Evolutionary conservation across 2,329 filamentous ascomycete species (phyloP), one percentile per base, ranked within the genome.

Genomic region (Fusarium odoratissimum): DNA sequence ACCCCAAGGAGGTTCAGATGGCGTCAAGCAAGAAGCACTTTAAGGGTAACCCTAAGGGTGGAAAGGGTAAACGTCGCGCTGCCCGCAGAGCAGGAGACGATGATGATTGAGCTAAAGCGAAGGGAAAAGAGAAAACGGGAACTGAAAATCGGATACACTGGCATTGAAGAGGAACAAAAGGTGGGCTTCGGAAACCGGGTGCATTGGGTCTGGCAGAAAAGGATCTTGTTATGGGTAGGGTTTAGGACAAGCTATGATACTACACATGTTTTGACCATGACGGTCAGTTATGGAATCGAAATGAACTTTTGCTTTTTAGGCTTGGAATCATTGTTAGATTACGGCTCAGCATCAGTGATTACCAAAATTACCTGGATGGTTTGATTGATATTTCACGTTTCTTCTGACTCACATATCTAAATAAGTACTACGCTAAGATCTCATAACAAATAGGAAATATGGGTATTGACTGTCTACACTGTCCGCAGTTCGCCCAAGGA

Each of bases 11-110:
- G 64, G 84, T 96, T 73, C 84, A 87, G 81, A 77, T 88, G 64
- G 86, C 86, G 64, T 86, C 86, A 57, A 89, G 91, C 64, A 99
- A 99, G 90, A 98, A 98, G 86, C 96, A 99, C 83, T 96, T 94
- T 83, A 97, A 97, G 84, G 92, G 89, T n/a, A 90, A 91, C 44
- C 88, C 89, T 71, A 91, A 87, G 82, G 88, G 86, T 48, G 81
- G 80, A 67, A 92, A 89, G 79, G 85, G 86, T 67, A 89, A 87
- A 79, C 73, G 75, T n/a, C 74, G 76, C 17, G 46, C 64, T 31
- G 74, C 64, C 40, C 74, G 72, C 19, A 72, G 67, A 45, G 68
- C 46, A 3, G 60, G 56, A 25, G 69, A 63, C 17, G 74, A 76
- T 30, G 76, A 78, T 14, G 75, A 77, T 51, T 78, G 60, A 60